phyloP scores from a whole-genome alignment of 208 protist genomes.

The Trypanosoma platydactyli region DNA sequence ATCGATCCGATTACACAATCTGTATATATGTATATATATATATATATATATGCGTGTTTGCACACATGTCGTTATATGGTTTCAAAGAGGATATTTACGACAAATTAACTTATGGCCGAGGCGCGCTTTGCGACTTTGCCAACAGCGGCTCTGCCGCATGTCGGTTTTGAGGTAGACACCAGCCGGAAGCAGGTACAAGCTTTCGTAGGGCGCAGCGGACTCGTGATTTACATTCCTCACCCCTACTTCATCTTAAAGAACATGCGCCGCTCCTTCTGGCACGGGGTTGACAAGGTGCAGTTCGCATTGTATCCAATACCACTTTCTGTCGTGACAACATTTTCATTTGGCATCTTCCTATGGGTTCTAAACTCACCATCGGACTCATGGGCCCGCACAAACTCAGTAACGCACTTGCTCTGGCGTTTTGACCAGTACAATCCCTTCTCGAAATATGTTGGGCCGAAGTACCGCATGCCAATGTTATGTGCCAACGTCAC shows the following conservation, averaged over 20 bases:
- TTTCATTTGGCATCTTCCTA: conserved; percentile 40
- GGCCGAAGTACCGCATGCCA: conserved; percentile 32
- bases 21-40: conserved; percentile 34
- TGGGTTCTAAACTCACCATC: conserved; percentile 42
- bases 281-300: conserved; percentile 57
- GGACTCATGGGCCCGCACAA: conserved; percentile 42
- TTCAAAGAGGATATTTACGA: too few species aligned
- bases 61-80: neutral
- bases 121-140: conserved; percentile 52
- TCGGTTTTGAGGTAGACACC: conserved; percentile 47
- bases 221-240: conserved; percentile 78
- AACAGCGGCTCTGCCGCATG: conserved; percentile 33
- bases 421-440: conserved; percentile 52
- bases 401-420: conserved; percentile 11
- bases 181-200: conserved; percentile 42
- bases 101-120: conserved; percentile 59
- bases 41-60: conserved; percentile 3
- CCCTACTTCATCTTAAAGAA: conserved; percentile 50
- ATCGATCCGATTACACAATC: neutral
- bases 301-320: conserved; percentile 63
- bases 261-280: conserved; percentile 38
- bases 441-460: conserved; percentile 41
- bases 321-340: conserved; percentile 42
- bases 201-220: conserved; percentile 41
- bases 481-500: conserved; percentile 47